phyloP scores from a whole-genome alignment of 495 filamentous ascomycete species.

The Podospora pseudoanserina region DNA sequence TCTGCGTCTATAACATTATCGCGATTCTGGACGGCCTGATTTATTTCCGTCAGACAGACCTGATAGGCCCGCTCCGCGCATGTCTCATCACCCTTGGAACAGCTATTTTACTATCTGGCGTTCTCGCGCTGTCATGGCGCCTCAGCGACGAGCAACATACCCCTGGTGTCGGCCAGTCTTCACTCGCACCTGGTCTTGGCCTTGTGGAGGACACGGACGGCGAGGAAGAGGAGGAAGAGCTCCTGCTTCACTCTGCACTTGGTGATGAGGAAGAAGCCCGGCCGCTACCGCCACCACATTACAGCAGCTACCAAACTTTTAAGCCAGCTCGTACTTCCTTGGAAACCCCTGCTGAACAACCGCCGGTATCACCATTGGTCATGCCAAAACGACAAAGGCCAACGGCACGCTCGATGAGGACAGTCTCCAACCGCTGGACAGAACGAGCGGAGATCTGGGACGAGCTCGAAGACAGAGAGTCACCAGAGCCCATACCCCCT shows the following conservation, averaged over 20 bases:
- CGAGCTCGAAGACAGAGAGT: constrained; percentile 58
- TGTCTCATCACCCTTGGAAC: constrained; percentile 86
- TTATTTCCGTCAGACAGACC: constrained; percentile 86
- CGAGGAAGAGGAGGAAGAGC: constrained; percentile 49
- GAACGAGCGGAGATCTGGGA: constrained; percentile 65
- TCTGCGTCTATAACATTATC: constrained; percentile 99
- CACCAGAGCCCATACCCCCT: constrained; percentile 33
- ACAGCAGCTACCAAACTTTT: constrained; percentile 49
- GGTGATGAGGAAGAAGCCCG: constrained; percentile 34
- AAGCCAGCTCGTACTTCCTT: constrained; percentile 21
- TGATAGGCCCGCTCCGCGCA: constrained; percentile 70
- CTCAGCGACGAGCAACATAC: constrained; percentile 68
- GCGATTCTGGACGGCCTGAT: constrained; percentile 96
- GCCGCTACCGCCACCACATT: constrained; percentile 31
- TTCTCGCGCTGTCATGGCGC: constrained; percentile 91
- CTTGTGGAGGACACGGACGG: constrained; percentile 63
- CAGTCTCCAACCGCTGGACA: constrained; percentile 42
- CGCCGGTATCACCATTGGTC: constrained; percentile 2
- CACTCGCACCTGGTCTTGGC: constrained; percentile 65
- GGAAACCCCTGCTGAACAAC: constrained; percentile 2
- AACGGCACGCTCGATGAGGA: constrained; percentile 32
- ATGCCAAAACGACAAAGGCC: constrained; percentile 18
- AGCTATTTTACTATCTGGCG: constrained; percentile 76
- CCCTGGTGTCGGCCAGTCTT: constrained; percentile 56
- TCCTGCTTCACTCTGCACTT: constrained; percentile 38